These are phyloP conservation scores for Lactarius pseudohatsudake DNA, from an alignment of 768 basidiomycete genomes.

Conservation along the genomic window DNA sequence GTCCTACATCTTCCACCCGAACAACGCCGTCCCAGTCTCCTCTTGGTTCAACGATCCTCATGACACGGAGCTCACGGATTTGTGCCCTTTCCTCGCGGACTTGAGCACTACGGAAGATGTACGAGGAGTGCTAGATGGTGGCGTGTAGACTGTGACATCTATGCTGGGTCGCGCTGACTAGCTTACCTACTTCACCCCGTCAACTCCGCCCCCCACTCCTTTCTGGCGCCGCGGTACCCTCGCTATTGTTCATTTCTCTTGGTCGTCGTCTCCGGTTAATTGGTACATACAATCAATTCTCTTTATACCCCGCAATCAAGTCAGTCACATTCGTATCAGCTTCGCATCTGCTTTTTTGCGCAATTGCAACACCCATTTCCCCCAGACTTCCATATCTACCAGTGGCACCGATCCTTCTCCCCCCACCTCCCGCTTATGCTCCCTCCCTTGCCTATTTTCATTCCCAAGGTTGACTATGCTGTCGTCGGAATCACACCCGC, in stretches of 20 bases:
- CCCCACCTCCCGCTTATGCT: neutral
- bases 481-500: conserved; percentile 16
- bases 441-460: neutral
- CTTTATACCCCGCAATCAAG: conserved; percentile 31
- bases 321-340: conserved; percentile 30
- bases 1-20: conserved; percentile 98
- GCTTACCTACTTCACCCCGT: neutral
- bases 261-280: conserved; percentile 30
- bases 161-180: conserved; percentile 4
- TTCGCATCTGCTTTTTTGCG: conserved; percentile 15
- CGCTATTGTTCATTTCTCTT: conserved; percentile 23
- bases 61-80: conserved; percentile 94
- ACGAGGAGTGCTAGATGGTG: conserved; percentile 86
- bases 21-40: conserved; percentile 98
- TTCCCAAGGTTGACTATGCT: conserved; percentile 15
- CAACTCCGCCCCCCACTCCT: neutral
- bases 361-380: conserved; percentile 17
- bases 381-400: conserved; percentile 10
- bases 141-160: conserved; percentile 47
- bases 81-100: conserved; percentile 93
- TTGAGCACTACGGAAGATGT: conserved; percentile 84
- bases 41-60: conserved; percentile 99
- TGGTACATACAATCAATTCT: conserved; percentile 32
- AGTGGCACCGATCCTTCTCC: conserved; percentile 2
- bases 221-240: conserved; percentile 18